A percentile compares a stretch with the other conserved stretches of the same genome.
Conservation (phyloP, 2,329 filamentous ascomycete genomes). For the Colletotrichum chlorophyti region DNA sequence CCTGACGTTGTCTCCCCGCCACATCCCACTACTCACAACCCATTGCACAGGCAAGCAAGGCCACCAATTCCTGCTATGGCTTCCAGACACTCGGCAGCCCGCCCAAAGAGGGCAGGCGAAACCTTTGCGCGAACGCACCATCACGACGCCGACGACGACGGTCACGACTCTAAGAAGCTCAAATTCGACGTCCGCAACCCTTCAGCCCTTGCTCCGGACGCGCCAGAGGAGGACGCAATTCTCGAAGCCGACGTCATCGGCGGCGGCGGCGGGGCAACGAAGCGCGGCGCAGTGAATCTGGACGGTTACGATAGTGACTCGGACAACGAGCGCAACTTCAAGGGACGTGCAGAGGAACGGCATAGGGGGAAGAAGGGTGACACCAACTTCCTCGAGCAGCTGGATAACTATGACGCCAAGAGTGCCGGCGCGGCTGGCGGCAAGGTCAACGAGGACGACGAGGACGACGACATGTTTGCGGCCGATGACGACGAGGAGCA, state of each 20-base stretch:
- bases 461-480: conserved; percentile 83
- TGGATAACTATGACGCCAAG: conserved; percentile 61
- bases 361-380: conserved; percentile 47
- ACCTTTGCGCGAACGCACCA: conserved; percentile 80
- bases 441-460: conserved; percentile 43
- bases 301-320: conserved; percentile 98
- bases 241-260: conserved; percentile 95
- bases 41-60: not conserved
- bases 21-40: not conserved
- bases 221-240: conserved; percentile 74
- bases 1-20: not conserved
- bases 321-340: conserved; percentile 81
- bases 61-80: conserved; percentile 61
- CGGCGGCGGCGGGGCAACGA: conserved; percentile 74
- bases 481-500: conserved; percentile 57
- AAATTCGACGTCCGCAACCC: conserved; percentile 96
- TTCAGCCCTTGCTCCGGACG: conserved; percentile 86
- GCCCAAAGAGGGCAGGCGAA: conserved; percentile 85
- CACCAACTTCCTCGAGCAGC: conserved; percentile 57
- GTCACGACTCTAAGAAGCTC: conserved; percentile 72
- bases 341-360: conserved; percentile 72
- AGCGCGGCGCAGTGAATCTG: conserved; percentile 93
- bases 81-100: conserved; percentile 68
- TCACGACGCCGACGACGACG: conserved; percentile 55
- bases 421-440: conserved; percentile 45